These are phyloP conservation scores for Cladosporium austrohemisphaericum DNA, from an alignment of 2,329 filamentous ascomycete species.

Conservation along the genomic window DNA sequence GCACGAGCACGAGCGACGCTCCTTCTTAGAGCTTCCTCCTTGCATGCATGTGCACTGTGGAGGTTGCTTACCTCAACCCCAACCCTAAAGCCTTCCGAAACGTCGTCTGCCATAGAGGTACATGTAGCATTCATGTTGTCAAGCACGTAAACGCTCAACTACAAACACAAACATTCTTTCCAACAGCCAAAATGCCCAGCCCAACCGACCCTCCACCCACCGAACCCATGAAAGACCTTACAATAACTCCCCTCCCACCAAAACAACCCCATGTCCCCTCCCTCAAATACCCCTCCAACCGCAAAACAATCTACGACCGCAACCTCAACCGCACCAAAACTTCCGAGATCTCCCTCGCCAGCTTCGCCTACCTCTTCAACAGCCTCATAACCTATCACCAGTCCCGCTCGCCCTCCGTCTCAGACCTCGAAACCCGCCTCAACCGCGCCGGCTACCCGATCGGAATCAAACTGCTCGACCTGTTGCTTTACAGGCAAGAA, in stretches of 20 bases:
- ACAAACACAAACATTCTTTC: neutral
- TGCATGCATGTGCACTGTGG: too few species aligned
- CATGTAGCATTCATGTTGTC: too few species aligned
- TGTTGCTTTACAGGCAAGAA: constrained; percentile 81
- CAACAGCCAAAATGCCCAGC: neutral
- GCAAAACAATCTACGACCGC: constrained; percentile 97
- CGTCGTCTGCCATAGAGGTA: too few species aligned
- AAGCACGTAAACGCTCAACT: neutral
- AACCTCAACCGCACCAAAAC: constrained; percentile 87
- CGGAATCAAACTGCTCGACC: constrained; percentile 89
- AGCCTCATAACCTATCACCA: constrained; percentile 98
- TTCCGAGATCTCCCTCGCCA: constrained; percentile 83
- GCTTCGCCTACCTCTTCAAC: constrained; percentile 92
- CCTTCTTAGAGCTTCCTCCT: too few species aligned
- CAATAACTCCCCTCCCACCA: constrained; percentile 27
- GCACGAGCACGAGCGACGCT: too few species aligned
- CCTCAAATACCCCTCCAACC: constrained; percentile 83
- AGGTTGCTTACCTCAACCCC: too few species aligned
- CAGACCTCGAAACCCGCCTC: constrained; percentile 68
- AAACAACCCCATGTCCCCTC: constrained; percentile 44
- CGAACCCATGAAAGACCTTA: neutral
- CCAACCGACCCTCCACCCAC: constrained; percentile 5
- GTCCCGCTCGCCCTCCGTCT: constrained; percentile 81
- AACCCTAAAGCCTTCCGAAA: too few species aligned
- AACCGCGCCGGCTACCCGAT: constrained; percentile 71